Evolutionary conservation across 2,329 filamentous ascomycete species (phyloP).

Genomic region (Gaeumannomyces tritici): DNA sequence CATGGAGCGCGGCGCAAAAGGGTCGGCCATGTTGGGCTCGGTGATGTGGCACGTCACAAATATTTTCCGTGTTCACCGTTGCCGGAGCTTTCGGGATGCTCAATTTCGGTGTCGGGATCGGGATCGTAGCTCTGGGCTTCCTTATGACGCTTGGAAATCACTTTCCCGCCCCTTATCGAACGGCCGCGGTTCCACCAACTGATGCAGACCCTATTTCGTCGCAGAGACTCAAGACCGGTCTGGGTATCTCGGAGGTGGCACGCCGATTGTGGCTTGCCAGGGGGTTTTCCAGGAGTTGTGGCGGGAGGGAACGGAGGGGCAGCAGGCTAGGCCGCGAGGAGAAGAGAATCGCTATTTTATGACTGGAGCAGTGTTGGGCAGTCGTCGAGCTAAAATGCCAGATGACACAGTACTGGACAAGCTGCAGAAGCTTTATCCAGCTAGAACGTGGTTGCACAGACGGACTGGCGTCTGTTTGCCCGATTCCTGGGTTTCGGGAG

Average conservation of each 20-base stretch:
- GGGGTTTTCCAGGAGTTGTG: too few species aligned
- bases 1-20: constrained; percentile 67
- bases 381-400: background rate
- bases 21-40: constrained; percentile 43
- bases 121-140: background rate
- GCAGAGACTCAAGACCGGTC: too few species aligned
- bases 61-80: background rate
- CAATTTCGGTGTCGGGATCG: background rate
- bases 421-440: background rate
- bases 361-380: background rate
- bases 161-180: background rate
- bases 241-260: background rate
- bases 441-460: background rate
- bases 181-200: background rate
- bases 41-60: background rate
- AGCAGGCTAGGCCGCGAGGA: background rate
- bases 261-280: too few species aligned
- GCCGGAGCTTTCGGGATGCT: background rate
- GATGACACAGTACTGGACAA: background rate
- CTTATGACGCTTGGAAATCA: background rate
- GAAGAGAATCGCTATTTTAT: background rate
- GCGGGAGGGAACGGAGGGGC: background rate
- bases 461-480: background rate
- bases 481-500: background rate
- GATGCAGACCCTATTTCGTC: background rate